Evolutionary conservation across 2,329 filamentous ascomycete genomes (phyloP).

Genomic region (Scopulariopsis brevicaulis): DNA sequence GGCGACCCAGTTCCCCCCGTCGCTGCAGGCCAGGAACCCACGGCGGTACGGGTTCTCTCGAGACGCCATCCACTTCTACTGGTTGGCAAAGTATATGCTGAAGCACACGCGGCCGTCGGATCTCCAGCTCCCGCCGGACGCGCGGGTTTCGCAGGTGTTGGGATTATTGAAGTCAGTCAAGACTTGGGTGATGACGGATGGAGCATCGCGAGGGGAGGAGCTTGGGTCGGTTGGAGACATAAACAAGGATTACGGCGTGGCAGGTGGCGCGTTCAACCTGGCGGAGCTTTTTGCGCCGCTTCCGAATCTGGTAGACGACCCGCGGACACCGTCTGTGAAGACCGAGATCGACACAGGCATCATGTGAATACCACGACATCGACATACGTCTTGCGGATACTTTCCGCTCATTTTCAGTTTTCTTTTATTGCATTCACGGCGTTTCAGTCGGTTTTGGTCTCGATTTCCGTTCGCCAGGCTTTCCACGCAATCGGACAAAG

Average conservation of each 20-base stretch:
- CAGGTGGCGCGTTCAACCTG: constrained; percentile 59
- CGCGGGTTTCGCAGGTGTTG: constrained; percentile 49
- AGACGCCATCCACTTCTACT: constrained; percentile 64
- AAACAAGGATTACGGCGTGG: constrained; percentile 52
- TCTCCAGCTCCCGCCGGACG: constrained; percentile 43
- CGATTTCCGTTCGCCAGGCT: constrained; percentile 6
- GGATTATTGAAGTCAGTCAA: constrained; percentile 48
- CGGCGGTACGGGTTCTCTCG: constrained; percentile 58
- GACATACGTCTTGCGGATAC: background rate
- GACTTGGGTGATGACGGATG: constrained; percentile 50
- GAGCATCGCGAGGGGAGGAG: constrained; percentile 53
- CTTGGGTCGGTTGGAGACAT: constrained; percentile 58
- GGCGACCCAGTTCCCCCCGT: constrained; percentile 51
- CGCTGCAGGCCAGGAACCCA: constrained; percentile 31
- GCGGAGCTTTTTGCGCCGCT: constrained; percentile 57
- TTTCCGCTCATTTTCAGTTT: constrained; percentile 7
- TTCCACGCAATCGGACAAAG: background rate
- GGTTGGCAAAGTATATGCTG: constrained; percentile 55
- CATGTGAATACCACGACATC: constrained; percentile 1
- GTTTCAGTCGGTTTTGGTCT: constrained; percentile 9
- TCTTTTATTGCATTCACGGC: constrained; percentile 10
- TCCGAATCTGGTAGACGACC: constrained; percentile 28
- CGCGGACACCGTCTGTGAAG: constrained; percentile 28
- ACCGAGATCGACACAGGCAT: constrained; percentile 18
- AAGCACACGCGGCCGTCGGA: constrained; percentile 43